Evolutionary conservation across 208 protist species (phyloP).

Genomic region (Leishmania martiniquensis): DNA sequence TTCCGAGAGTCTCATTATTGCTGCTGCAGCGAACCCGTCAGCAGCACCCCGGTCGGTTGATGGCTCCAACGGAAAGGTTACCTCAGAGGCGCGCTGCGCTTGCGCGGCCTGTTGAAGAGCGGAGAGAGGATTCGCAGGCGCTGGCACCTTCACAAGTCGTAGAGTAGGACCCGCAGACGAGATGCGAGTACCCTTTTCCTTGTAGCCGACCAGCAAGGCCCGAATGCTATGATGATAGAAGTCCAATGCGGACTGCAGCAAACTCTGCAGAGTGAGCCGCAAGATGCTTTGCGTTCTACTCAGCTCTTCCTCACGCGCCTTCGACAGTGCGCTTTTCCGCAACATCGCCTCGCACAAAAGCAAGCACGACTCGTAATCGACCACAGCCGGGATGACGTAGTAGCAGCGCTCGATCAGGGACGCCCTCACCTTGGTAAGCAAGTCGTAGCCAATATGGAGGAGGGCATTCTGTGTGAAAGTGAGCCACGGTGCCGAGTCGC

Average conservation of each 20-base stretch:
- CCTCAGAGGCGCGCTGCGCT: background rate
- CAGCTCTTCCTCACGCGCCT: background rate
- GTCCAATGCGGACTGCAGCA: background rate
- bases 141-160: slow-evolving; percentile 2
- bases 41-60: background rate
- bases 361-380: slow-evolving; percentile 27
- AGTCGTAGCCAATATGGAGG: slow-evolving; percentile 29
- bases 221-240: background rate
- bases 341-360: slow-evolving; percentile 16
- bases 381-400: slow-evolving; percentile 19
- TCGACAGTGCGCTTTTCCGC: background rate
- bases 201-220: slow-evolving; percentile 1
- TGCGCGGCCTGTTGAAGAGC: background rate
- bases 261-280: background rate
- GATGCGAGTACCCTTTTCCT: background rate
- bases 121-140: background rate
- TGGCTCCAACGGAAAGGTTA: background rate
- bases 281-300: background rate
- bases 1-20: slow-evolving; percentile 18
- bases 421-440: slow-evolving; percentile 25
- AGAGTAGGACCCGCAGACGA: background rate
- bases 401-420: slow-evolving; percentile 34
- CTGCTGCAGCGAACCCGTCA: background rate
- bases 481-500: slow-evolving; percentile 5
- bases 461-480: slow-evolving; percentile 16